Percentiles rank a stretch among this genome's conserved stretches.
These are phyloP conservation scores for Colletotrichum karsti DNA, from an alignment of 2,329 filamentous ascomycete genomes.

Conservation along the genomic window DNA sequence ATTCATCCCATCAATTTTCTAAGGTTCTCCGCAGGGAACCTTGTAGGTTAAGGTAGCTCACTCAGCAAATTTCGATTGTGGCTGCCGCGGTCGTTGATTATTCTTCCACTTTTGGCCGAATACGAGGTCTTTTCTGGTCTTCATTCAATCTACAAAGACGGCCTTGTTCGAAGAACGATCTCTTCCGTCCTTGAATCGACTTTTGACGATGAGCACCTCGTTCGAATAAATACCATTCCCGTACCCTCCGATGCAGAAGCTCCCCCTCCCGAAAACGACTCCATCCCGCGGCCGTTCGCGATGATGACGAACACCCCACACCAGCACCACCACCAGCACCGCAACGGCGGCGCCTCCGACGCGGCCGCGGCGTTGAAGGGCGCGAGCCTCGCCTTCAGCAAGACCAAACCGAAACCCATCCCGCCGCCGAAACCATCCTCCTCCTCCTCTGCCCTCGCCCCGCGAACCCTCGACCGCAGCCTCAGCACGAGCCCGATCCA, in stretches of 20 bases:
- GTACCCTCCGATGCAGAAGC: not conserved
- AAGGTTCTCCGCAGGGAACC: not conserved
- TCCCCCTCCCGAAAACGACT: not conserved
- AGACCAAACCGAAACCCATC: conserved; percentile 30
- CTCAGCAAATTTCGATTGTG: not conserved
- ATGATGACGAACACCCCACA: conserved; percentile 19
- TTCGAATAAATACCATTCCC: too few relatives aligned
- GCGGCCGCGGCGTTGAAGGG: conserved; percentile 58
- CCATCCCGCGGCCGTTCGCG: not conserved
- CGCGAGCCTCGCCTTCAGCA: conserved; percentile 64
- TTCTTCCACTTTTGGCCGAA: not conserved
- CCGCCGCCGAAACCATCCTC: conserved; percentile 18
- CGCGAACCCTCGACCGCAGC: conserved; percentile 40
- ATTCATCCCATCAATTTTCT: not conserved
- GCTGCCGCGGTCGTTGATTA: not conserved
- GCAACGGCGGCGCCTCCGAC: conserved; percentile 38
- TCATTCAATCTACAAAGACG: not conserved
- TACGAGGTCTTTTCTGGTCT: not conserved
- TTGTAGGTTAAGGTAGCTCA: too few relatives aligned
- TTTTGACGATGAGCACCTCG: too few relatives aligned
- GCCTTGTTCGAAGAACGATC: not conserved
- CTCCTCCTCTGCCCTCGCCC: not conserved
- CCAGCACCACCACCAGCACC: conserved; percentile 31
- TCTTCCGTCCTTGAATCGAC: not conserved
- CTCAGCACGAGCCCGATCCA: conserved; percentile 35